Conservation (phyloP, 352 stramenopile species). For the Phytophthora meadii region DNA sequence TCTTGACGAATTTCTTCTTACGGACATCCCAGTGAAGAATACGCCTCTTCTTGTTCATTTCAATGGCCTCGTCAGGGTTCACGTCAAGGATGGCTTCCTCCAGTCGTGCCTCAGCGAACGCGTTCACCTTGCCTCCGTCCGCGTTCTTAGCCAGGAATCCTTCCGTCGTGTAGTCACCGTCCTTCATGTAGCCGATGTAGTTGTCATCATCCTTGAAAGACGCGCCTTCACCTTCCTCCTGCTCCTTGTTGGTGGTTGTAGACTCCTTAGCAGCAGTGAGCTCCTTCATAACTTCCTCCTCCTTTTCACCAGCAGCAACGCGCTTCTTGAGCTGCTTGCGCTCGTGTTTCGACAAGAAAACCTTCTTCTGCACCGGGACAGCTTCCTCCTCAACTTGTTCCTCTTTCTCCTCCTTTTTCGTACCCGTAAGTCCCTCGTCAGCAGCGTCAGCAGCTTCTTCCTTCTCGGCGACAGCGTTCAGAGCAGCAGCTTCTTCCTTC, state of each 20-base stretch:
- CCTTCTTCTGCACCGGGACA: constrained; percentile 44
- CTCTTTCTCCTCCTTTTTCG: constrained; percentile 20
- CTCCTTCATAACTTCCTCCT: constrained; percentile 77
- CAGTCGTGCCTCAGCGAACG: constrained; percentile 86
- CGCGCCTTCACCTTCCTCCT: constrained; percentile 40
- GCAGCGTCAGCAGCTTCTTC: constrained; percentile 24
- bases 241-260: constrained; percentile 11
- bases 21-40: constrained; percentile 99
- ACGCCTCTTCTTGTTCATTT: constrained; percentile 97
- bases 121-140: constrained; percentile 80
- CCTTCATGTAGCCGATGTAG: constrained; percentile 89
- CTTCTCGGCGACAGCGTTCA: constrained; percentile 41
- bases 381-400: constrained; percentile 12
- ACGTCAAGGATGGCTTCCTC: constrained; percentile 98
- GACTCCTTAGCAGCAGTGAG: constrained; percentile 55
- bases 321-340: constrained; percentile 95
- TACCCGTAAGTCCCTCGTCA: constrained; percentile 10
- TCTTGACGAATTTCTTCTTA: constrained; percentile 98
- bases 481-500: constrained; percentile 39
- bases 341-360: constrained; percentile 94
- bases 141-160: constrained; percentile 76
- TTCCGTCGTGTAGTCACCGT: constrained; percentile 77
- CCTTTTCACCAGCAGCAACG: constrained; percentile 72
- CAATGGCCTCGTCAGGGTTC: constrained; percentile 97
- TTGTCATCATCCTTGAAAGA: constrained; percentile 85